A percentile compares a stretch with the other conserved stretches of the same genome.
Evolutionary conservation across 2,329 filamentous ascomycete genomes (phyloP).

Genomic region (Akanthomyces lecanii): DNA sequence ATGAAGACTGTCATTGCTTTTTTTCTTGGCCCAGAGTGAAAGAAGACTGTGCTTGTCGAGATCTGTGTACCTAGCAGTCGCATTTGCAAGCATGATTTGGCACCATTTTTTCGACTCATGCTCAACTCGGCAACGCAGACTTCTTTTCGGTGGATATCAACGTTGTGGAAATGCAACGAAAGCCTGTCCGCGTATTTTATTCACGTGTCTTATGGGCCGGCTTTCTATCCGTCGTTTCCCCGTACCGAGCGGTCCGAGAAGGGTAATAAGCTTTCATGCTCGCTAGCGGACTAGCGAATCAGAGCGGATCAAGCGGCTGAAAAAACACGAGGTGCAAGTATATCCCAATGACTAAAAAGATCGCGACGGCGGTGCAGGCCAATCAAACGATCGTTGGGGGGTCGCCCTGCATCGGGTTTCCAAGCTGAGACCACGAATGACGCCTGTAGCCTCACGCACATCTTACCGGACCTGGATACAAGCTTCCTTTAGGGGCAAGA

Average conservation of each 20-base stretch:
- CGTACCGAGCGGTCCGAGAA: no score
- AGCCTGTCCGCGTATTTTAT: no score
- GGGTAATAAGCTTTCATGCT: background rate
- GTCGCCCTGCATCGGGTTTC: background rate
- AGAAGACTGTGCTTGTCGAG: background rate
- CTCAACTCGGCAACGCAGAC: background rate
- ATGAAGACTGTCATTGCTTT: background rate
- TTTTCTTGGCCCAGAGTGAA: background rate
- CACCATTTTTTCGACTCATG: background rate
- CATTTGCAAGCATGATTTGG: no score
- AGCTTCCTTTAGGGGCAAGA: background rate
- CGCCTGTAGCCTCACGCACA: background rate
- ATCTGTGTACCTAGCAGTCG: background rate
- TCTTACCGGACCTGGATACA: background rate
- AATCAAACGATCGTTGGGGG: background rate
- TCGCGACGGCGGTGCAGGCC: background rate
- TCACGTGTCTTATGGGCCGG: no score
- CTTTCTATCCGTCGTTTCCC: no score
- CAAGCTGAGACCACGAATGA: background rate
- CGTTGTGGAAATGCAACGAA: no score
- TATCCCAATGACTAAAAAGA: background rate
- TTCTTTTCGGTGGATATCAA: no score
- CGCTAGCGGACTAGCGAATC: background rate
- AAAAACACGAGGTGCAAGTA: background rate
- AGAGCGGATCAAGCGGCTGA: background rate